Evolutionary conservation across 768 basidiomycete species (phyloP).

Genomic region (Phanerodontia chrysosporium): DNA sequence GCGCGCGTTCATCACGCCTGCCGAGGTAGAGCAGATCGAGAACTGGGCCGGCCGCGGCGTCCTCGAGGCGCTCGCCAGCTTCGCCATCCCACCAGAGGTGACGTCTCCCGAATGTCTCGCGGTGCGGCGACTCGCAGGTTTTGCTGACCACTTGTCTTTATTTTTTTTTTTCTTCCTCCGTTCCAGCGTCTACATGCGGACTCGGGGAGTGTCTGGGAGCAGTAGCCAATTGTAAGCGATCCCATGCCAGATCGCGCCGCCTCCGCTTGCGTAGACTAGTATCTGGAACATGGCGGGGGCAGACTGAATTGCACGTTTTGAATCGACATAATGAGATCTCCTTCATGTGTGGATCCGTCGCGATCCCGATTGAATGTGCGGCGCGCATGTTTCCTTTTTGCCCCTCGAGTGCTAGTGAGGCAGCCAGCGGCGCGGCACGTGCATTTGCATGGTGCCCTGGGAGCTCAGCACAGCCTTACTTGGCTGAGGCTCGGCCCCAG

Average conservation of each 20-base stretch:
- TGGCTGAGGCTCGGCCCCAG: background rate
- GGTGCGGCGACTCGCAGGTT: no score
- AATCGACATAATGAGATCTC: background rate
- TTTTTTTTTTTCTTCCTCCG: constrained; percentile 6
- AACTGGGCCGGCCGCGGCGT: constrained; percentile 58
- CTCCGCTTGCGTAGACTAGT: background rate
- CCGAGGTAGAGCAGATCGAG: constrained; percentile 56
- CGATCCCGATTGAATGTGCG: background rate
- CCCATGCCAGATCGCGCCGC: background rate
- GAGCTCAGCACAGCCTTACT: background rate
- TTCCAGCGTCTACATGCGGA: constrained; percentile 49
- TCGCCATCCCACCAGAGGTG: constrained; percentile 49
- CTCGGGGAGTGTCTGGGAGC: constrained; percentile 57
- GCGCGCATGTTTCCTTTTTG: background rate
- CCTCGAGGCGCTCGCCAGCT: constrained; percentile 49
- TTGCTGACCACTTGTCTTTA: background rate
- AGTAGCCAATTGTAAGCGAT: background rate
- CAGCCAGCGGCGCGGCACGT: background rate
- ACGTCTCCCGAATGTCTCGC: constrained; percentile 16
- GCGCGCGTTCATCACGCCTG: constrained; percentile 70
- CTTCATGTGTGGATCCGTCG: background rate
- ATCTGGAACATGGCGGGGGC: background rate
- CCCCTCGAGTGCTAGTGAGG: background rate
- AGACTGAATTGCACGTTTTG: background rate
- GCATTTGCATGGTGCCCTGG: background rate